Conservation (phyloP, 2,329 filamentous ascomycete species). For the Trichoderma asperellum region DNA sequence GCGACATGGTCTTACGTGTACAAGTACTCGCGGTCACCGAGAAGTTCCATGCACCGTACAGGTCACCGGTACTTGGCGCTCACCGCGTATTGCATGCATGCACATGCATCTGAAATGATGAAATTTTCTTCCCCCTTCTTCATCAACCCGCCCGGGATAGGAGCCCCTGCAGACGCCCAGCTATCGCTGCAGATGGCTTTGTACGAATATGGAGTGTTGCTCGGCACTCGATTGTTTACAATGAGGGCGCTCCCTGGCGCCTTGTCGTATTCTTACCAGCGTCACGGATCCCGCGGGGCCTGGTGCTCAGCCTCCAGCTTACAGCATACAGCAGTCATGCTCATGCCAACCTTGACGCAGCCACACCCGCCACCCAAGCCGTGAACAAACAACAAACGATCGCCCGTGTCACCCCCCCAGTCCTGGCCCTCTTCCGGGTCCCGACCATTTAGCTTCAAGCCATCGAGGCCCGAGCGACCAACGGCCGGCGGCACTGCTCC, state of each 20-base stretch:
- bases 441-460: conserved; percentile 19
- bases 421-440: conserved; percentile 15
- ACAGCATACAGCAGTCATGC: not conserved
- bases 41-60: not conserved
- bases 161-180: not conserved
- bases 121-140: not conserved
- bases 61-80: not conserved
- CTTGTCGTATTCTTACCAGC: not conserved
- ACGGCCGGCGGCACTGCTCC: not conserved
- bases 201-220: not conserved
- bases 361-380: not conserved
- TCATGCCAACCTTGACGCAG: not conserved
- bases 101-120: not conserved
- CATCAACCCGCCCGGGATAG: conserved; percentile 1
- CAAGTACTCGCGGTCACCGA: not conserved
- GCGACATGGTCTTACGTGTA: not conserved
- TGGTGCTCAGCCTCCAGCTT: not conserved
- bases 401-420: conserved; percentile 7
- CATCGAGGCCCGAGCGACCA: not conserved
- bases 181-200: not conserved
- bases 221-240: not conserved
- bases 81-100: not conserved
- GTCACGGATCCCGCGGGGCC: not conserved
- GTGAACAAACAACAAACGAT: not conserved
- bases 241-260: not conserved